These are phyloP conservation scores for Dictyostelium firmibasis DNA, from an alignment of 78 protist species.

Conservation along the genomic window DNA sequence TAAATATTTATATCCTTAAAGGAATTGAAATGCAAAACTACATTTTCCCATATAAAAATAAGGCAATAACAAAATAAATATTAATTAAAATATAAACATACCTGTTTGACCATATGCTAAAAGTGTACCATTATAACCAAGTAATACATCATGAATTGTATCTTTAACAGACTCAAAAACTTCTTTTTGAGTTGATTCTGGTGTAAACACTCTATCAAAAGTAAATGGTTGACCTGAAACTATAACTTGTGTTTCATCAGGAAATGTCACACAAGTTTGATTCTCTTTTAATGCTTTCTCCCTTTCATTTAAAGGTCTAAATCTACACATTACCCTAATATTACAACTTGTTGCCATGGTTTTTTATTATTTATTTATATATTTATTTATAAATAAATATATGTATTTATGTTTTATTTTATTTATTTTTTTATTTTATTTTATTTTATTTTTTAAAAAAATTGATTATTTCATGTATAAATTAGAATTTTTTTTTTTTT, in stretches of 20 bases:
- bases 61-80: too few species aligned
- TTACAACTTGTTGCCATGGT: neutral
- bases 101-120: constrained; percentile 84
- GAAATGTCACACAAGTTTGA: constrained; percentile 1
- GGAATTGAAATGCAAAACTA: too few species aligned
- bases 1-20: too few species aligned
- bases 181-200: constrained; percentile 57
- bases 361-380: neutral
- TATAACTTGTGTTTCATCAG: constrained; percentile 37
- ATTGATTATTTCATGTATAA: neutral
- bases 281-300: constrained; percentile 19
- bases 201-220: constrained; percentile 70
- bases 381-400: neutral
- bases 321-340: constrained; percentile 17
- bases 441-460: too few species aligned
- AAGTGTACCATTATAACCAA: constrained; percentile 83
- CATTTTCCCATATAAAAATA: too few species aligned
- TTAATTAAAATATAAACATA: too few species aligned
- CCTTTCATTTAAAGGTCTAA: constrained; percentile 44
- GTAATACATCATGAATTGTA: constrained; percentile 46
- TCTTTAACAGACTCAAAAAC: constrained; percentile 17
- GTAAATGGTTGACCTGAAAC: constrained; percentile 35
- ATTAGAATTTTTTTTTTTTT: too few species aligned
- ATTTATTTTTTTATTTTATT: too few species aligned
- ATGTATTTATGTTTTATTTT: too few species aligned